Base-by-base conservation (phyloP, 2,329 filamentous ascomycete genomes). In the Penicillium sclerotigenum region DNA sequence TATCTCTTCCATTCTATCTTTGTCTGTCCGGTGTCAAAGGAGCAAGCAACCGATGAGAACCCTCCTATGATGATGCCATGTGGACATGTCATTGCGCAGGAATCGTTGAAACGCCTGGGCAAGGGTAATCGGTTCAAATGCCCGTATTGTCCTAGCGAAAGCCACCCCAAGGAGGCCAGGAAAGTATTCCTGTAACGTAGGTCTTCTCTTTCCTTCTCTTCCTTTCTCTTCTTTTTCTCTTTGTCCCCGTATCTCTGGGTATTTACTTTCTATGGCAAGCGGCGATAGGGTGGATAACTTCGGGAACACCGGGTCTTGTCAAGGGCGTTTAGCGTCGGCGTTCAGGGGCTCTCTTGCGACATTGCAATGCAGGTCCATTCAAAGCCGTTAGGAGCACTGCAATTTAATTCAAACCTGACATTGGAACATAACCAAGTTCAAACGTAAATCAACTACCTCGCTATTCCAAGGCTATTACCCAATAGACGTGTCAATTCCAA, bases 1-100 rank as follows among this genome's bases (percentile, higher is more conserved):
- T 88, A 87, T 68, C 79, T 83, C 50, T 99, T 96, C 78, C 94
- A 99, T 73, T 89, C 89, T 54, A 97, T 99, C 69, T 99, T 99
- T 71, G 94, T 99, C 40, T 99, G 94, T 69, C 94, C 94, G 0
- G 94, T 99, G 5, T 92, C 88, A 67, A 97, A 97, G 73, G 94
- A 97, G 71, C 94, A 99, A 74, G 91, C 89, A 0, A 99, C 93
- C 0, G 91, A 96, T 68, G 77, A 82, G 24, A 99, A 99, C 72
- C 94, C 94, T 11, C 91, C 94, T 2, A 95, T 97, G 89, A 94
- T 97, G 84, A 86, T 99, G 69, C 89, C 90, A 0, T 99, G 94
- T 69, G 93, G 94, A 6, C 94, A 99, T 76, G 93, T 97, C 50
- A 87, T 99, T 57, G 92, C 91, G 18, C 83, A 87, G 61, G 92